These are phyloP conservation scores for Myxozyma nipponensis DNA, from an alignment of 805 yeast species.

Conservation along the genomic window DNA sequence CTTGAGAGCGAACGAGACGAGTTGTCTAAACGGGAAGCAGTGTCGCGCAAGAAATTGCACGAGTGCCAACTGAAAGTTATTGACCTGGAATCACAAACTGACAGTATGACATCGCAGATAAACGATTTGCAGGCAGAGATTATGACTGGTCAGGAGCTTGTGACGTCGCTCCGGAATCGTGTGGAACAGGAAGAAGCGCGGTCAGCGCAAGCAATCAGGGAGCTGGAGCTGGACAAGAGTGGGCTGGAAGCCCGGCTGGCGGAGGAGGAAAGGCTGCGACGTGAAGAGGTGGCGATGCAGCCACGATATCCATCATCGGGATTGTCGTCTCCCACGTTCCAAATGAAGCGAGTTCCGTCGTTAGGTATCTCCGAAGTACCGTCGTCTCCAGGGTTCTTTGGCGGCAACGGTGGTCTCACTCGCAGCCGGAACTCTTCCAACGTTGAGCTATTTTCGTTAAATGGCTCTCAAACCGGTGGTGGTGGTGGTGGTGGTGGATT, in stretches of 20 bases:
- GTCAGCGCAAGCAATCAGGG: conserved; percentile 17
- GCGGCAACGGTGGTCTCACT: not conserved
- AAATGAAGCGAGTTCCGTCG: conserved; percentile 9
- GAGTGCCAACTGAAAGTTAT: conserved; percentile 2
- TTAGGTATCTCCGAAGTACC: not conserved
- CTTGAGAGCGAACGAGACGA: conserved; percentile 47
- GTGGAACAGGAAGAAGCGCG: conserved; percentile 21
- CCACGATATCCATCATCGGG: conserved; percentile 16
- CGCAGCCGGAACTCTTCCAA: conserved; percentile 18
- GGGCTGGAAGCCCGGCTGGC: conserved; percentile 21
- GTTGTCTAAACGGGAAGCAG: conserved; percentile 35
- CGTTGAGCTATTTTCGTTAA: conserved; percentile 3
- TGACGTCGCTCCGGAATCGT: conserved; percentile 16
- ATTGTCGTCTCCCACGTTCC: conserved; percentile 14
- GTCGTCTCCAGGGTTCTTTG: not conserved
- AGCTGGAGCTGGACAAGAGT: conserved; percentile 29
- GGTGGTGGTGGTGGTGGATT: conserved; percentile 1
- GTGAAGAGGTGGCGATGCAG: conserved; percentile 13
- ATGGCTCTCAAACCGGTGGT: not conserved
- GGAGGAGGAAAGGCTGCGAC: conserved; percentile 27
- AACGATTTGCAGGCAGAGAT: conserved; percentile 23
- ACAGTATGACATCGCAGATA: conserved; percentile 7
- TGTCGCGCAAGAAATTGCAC: conserved; percentile 15
- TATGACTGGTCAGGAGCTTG: conserved; percentile 16
- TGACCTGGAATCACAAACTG: conserved; percentile 12